Conservation (phyloP, 2,329 filamentous ascomycete species). For the Alternaria ethzedia region DNA sequence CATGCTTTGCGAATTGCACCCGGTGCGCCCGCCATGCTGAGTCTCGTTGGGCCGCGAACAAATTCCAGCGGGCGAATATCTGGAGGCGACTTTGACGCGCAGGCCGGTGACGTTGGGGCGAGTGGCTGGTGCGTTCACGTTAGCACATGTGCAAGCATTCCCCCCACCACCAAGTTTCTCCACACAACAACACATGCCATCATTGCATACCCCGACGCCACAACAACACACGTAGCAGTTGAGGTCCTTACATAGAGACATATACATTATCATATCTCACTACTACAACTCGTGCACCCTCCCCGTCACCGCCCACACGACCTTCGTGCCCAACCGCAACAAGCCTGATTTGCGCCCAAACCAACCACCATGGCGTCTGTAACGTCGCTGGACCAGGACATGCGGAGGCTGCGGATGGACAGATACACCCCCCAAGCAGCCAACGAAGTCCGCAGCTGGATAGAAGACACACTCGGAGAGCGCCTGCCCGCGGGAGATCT, state of each 20-base stretch:
- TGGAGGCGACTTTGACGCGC: slow-evolving; percentile 22
- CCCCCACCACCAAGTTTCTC: slow-evolving; percentile 18
- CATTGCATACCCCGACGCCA: background rate
- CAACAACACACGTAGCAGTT: background rate
- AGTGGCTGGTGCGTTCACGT: slow-evolving; percentile 35
- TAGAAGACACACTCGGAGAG: slow-evolving; percentile 80
- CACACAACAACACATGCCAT: slow-evolving; percentile 12
- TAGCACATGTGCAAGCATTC: slow-evolving; percentile 17
- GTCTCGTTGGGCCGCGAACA: slow-evolving; percentile 12
- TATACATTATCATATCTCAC: background rate
- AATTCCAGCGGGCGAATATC: slow-evolving; percentile 1
- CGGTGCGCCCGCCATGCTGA: slow-evolving; percentile 47
- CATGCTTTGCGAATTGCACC: slow-evolving; percentile 56
- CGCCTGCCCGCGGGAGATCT: slow-evolving; percentile 76
- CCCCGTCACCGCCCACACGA: background rate
- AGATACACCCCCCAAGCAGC: slow-evolving; percentile 92
- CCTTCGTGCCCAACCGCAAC: slow-evolving; percentile 11
- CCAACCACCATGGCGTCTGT: slow-evolving; percentile 80
- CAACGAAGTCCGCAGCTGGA: slow-evolving; percentile 84
- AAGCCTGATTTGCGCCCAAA: slow-evolving; percentile 22
- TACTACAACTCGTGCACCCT: background rate
- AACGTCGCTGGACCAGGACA: slow-evolving; percentile 89
- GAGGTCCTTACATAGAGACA: background rate
- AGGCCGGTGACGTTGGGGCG: slow-evolving; percentile 32
- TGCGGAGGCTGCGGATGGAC: slow-evolving; percentile 89